Conservation (phyloP, 2,329 filamentous ascomycete genomes). For the Fusarium coicis region DNA sequence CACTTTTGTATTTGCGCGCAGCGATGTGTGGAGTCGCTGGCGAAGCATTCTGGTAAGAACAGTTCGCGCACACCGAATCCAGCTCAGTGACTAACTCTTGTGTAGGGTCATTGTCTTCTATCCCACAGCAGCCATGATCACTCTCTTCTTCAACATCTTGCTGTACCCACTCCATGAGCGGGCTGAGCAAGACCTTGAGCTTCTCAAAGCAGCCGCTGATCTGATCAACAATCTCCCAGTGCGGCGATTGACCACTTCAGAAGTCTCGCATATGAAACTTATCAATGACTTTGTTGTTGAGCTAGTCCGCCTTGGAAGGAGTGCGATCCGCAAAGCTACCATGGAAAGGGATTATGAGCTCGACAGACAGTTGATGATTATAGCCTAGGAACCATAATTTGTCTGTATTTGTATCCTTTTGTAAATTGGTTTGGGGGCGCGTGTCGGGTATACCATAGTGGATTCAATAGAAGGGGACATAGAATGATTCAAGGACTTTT, state of each 20-base stretch:
- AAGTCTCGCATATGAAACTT: conserved; percentile 53
- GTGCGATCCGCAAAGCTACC: conserved; percentile 50
- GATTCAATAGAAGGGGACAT: not conserved
- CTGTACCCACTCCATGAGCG: conserved; percentile 57
- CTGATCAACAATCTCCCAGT: conserved; percentile 56
- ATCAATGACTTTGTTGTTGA: conserved; percentile 58
- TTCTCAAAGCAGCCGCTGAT: conserved; percentile 55
- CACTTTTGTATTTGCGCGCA: conserved; percentile 59
- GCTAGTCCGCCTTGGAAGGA: conserved; percentile 54
- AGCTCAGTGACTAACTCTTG: not conserved
- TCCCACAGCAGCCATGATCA: conserved; percentile 63
- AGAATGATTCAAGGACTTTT: not conserved
- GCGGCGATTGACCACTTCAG: conserved; percentile 44
- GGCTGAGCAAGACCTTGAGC: conserved; percentile 57
- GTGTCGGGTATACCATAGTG: not conserved
- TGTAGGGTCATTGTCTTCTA: conserved; percentile 66
- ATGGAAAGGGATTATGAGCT: not conserved
- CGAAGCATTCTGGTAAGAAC: conserved; percentile 62
- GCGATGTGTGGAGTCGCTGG: conserved; percentile 55
- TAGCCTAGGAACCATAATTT: not conserved
- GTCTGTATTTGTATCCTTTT: not conserved
- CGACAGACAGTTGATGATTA: not conserved
- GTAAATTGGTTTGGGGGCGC: not conserved
- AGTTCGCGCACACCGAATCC: rapidly evolving
- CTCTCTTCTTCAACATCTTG: conserved; percentile 66